phyloP scores from a whole-genome alignment of 768 basidiomycete genomes.

The Filobasidium floriforme region DNA sequence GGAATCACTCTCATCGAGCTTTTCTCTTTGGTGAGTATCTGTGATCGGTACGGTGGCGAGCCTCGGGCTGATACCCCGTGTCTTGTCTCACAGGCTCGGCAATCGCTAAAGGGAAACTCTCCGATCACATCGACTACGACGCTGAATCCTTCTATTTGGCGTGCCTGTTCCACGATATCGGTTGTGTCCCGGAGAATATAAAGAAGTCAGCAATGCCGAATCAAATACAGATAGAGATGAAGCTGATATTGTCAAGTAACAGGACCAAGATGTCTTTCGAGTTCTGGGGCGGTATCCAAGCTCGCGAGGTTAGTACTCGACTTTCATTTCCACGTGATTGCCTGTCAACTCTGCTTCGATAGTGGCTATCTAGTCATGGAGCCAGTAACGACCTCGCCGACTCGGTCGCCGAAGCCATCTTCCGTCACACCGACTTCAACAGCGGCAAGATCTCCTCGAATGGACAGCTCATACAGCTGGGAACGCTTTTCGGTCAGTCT shows the following conservation, averaged over 20 bases:
- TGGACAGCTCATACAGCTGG: conserved; percentile 52
- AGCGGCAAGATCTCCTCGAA: conserved; percentile 52
- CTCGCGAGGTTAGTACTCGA: conserved; percentile 43
- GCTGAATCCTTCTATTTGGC: conserved; percentile 53
- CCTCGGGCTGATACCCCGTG: not conserved
- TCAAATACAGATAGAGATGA: not conserved
- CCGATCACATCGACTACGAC: conserved; percentile 49
- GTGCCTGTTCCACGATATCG: conserved; percentile 54
- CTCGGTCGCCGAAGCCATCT: conserved; percentile 52
- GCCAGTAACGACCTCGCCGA: conserved; percentile 53
- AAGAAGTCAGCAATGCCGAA: not conserved
- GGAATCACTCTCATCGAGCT: conserved; percentile 52
- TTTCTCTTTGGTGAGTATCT: conserved; percentile 50
- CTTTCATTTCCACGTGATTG: not conserved
- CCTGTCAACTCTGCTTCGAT: not conserved
- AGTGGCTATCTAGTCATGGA: conserved; percentile 47
- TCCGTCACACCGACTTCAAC: conserved; percentile 40
- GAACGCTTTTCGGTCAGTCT: conserved; percentile 40
- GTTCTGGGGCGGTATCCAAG: conserved; percentile 55
- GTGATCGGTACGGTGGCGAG: not conserved
- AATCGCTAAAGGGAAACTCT: conserved; percentile 51
- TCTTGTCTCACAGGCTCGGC: conserved; percentile 47
- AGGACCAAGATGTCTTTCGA: conserved; percentile 57
- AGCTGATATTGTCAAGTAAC: no score
- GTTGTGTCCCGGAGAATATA: conserved; percentile 44